Base-by-base conservation (phyloP, 1,139 yeast species). In the Debaryomycetaceae sp. region DNA sequence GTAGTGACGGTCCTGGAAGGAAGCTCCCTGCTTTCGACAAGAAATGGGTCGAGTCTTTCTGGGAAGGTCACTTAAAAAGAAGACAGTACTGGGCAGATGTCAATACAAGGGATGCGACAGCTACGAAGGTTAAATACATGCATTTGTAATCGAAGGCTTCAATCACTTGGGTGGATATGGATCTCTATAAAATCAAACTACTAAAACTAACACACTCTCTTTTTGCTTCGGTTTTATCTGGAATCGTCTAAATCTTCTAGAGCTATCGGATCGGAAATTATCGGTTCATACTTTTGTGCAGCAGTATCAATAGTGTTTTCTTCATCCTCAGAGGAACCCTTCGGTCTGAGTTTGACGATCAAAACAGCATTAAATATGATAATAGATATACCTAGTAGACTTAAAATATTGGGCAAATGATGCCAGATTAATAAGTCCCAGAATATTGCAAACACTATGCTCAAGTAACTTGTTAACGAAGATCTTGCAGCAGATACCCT, bases 401-500 rank as follows among this genome's bases (percentile, higher is more conserved):
- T 82, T 66, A 86, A 71, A 17, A 78, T 42, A 17, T 81, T 83
- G 0, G 96, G 96, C 29, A 81, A 59, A 55, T 83, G 88, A 42
- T 79, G 74, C 82, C 89, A 88, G 31, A 88, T 67, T 1, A 79
- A 42, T 30, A 80, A 66, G 55, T 89, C 96, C 80, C 91, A 83
- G 29, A 84, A 48, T n/a, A 87, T 65, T 0, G 96, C 92, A 64
- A 84, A 87, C 1, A 88, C 64, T 72, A 89, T 74, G 52, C 83
- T 87, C 2, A 88, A 73, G 59, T 89, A 89, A 5, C 78, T 67
- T 75, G 87, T 83, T 45, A 86, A 72, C 5, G 92, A 73, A 0
- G 91, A 89, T 42, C 87, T 74, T 1, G 89, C 81, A 1, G 96
- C 95, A 44, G 74, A 73, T 46, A 87, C 96, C 43, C 88, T 67